Evolutionary conservation across 2,329 filamentous ascomycete species (phyloP).

Genomic region (Alternaria brassicae): DNA sequence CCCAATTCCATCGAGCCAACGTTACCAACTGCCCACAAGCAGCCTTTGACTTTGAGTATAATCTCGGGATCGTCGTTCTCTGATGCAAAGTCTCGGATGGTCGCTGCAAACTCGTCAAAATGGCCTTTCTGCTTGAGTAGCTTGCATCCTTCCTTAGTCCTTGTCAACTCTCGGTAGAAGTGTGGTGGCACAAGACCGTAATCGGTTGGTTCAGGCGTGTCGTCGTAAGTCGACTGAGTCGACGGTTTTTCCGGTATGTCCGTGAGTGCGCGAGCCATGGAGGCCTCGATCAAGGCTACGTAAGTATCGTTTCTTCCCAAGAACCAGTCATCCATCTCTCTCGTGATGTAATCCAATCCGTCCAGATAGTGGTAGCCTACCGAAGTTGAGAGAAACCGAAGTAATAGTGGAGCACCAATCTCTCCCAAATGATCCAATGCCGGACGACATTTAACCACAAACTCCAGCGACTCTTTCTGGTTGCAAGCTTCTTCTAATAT

Average conservation of each 20-base stretch:
- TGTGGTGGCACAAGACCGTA: conserved; percentile 82
- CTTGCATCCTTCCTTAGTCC: conserved; percentile 90
- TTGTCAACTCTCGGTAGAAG: conserved; percentile 93
- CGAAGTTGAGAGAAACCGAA: conserved; percentile 93
- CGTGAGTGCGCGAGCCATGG: conserved; percentile 84
- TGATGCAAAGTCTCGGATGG: conserved; percentile 86
- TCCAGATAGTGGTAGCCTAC: conserved; percentile 98
- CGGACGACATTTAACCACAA: conserved; percentile 94
- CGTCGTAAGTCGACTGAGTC: conserved; percentile 50
- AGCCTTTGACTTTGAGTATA: conserved; percentile 93
- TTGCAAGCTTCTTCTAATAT: conserved; percentile 98
- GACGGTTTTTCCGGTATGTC: conserved; percentile 65
- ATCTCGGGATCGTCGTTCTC: conserved; percentile 84
- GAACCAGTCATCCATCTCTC: conserved; percentile 99
- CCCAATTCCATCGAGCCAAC: conserved; percentile 98
- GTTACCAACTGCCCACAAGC: conserved; percentile 96
- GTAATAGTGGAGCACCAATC: conserved; percentile 89
- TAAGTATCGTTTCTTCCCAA: conserved; percentile 96
- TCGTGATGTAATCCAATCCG: conserved; percentile 96
- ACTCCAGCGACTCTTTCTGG: conserved; percentile 86
- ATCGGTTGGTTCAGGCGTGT: conserved; percentile 56
- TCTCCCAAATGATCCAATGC: conserved; percentile 95
- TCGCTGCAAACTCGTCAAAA: conserved; percentile 90
- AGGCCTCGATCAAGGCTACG: conserved; percentile 93
- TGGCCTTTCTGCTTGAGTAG: conserved; percentile 91